Percentiles rank a stretch among this genome's conserved stretches.
phyloP scores from a whole-genome alignment of 192 early-diverging fungal species.

The Dissophora globulifera region DNA sequence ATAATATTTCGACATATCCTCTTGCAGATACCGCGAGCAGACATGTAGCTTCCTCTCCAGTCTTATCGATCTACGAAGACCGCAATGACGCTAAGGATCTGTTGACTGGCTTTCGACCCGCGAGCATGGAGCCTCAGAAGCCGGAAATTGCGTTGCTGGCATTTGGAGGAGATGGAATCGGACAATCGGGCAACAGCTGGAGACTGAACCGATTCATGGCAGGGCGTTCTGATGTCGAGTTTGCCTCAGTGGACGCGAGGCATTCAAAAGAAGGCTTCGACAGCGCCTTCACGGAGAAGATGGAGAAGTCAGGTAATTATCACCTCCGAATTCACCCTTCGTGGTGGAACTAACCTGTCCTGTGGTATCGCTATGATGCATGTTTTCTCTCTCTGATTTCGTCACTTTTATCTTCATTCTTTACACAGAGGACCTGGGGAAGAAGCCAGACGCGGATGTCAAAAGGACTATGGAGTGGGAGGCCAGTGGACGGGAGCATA shows the following conservation, averaged over 20 bases:
- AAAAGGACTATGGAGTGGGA: conserved; percentile 36
- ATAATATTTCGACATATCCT: background rate
- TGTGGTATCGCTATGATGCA: no score
- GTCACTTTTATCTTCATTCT: no score
- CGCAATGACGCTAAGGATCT: background rate
- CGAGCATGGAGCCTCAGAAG: conserved; percentile 14
- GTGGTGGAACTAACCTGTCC: no score
- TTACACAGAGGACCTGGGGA: no score
- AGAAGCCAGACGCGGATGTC: background rate
- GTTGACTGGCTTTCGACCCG: background rate
- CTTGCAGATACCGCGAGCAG: no score
- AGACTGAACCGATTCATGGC: background rate
- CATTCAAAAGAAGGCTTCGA: no score
- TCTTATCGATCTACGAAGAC: background rate
- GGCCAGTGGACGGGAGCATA: conserved; percentile 28
- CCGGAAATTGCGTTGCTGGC: conserved; percentile 10
- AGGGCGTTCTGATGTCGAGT: background rate
- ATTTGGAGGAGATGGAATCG: background rate
- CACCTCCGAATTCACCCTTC: no score
- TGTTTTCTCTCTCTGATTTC: no score
- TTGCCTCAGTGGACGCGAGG: no score
- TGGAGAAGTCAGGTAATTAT: background rate
- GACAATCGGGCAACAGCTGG: background rate
- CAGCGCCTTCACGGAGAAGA: background rate
- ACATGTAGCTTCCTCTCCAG: no score